Percentiles rank a stretch among this genome's conserved stretches.
Evolutionary conservation across 805 yeast species (phyloP).

Genomic region (Yamadazyma endophytica): DNA sequence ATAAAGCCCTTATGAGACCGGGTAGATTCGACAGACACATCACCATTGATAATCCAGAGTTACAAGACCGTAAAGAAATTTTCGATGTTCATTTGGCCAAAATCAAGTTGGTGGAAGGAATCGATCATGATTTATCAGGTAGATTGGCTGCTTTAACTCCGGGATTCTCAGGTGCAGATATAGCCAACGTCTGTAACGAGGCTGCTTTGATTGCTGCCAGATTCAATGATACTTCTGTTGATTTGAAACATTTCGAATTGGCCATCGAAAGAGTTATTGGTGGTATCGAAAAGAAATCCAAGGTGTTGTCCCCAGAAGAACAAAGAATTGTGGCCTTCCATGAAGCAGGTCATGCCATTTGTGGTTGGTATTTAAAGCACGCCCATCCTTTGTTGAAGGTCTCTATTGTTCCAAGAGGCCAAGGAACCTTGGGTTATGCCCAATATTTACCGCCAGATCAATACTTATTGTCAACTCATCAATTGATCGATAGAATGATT

Average conservation of each 20-base stretch:
- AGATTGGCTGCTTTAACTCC: conserved; percentile 94
- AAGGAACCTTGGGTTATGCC: conserved; percentile 96
- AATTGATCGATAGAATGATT: conserved; percentile 84
- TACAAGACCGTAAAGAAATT: conserved; percentile 91
- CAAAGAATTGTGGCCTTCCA: conserved; percentile 91
- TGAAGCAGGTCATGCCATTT: conserved; percentile 98
- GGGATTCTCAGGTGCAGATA: conserved; percentile 98
- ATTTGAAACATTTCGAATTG: conserved; percentile 79
- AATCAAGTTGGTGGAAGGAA: conserved; percentile 5
- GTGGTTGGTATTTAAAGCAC: conserved; percentile 91
- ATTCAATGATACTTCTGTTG: conserved; percentile 64
- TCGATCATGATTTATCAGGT: conserved; percentile 56
- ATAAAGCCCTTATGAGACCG: conserved; percentile 90
- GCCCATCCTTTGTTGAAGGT: conserved; percentile 96
- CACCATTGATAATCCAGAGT: conserved; percentile 86
- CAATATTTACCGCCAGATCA: conserved; percentile 94
- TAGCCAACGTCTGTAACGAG: conserved; percentile 95
- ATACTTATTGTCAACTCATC: conserved; percentile 70
- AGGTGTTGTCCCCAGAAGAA: conserved; percentile 79
- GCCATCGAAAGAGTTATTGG: conserved; percentile 98
- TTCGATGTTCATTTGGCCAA: conserved; percentile 73
- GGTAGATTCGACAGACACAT: conserved; percentile 97
- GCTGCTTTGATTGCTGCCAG: conserved; percentile 97
- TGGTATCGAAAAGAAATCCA: conserved; percentile 88
- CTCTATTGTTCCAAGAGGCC: conserved; percentile 94